Base-by-base conservation (phyloP, 108 stramenopile species). In the Fragilariopsis cylindrus region DNA sequence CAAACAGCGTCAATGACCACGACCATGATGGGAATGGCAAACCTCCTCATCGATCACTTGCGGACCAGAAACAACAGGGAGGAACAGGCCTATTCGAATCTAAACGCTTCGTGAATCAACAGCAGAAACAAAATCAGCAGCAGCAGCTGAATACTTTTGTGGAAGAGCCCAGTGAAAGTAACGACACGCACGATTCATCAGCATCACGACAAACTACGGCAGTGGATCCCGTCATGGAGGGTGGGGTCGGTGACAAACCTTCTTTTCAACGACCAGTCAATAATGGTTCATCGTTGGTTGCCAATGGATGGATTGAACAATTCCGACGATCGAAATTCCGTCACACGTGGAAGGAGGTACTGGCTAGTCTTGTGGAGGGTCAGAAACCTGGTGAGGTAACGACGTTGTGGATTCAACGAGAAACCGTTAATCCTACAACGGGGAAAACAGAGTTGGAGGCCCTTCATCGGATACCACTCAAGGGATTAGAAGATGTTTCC, bases 361-460 rank as follows among this genome's bases (percentile, higher is more conserved):
- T 95, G 66, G 91, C 90, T 7, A 84, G 81, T 6, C 57, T 95
- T 5, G 91, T 95, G 5, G 86, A 91, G 70, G 90, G 84, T 3
- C 84, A 89, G 39, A 76, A 86, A 41, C 86, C 85, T 12, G 91
- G 91, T 45, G 90, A 95, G 75, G 91, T 92, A 76, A 91, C 91
- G 3, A 95, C 91, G 39, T 79, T 95, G 16, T 95, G 94, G 94
- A 92, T 95, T 81, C 91, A 95, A 86, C 83, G 94, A n/a, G 88
- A 95, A 75, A 57, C 69, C 5, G 39, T 79, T 11, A 82, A 93
- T 71, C 66, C 80, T 46, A 15, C 21, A 3, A 83, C 83, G 3
- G 86, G 84, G 3, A 85, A 85, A 69, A 86, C 77, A 9, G 90
- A 84, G 43, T 70, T 95, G 52, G 94, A 92, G 70, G 91, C 90